phyloP scores from a whole-genome alignment of 1,284 basidiomycete species.

The Crucibulum parvulum region DNA sequence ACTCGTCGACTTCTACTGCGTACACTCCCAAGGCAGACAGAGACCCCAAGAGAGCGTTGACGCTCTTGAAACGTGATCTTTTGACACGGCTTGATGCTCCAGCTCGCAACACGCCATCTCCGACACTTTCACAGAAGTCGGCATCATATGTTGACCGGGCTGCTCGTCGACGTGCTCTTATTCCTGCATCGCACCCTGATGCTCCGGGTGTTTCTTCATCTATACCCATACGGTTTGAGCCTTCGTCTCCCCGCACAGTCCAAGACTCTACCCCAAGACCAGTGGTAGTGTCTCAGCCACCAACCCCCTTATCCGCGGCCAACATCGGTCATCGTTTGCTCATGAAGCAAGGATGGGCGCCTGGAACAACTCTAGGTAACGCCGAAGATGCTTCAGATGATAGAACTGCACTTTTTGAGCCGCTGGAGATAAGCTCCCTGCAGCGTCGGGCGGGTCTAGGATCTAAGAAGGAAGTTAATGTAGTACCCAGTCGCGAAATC shows the following conservation, averaged over 20 bases:
- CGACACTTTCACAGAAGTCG: slow-evolving; percentile 13
- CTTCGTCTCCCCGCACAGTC: slow-evolving; percentile 10
- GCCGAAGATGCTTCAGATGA: slow-evolving; percentile 28
- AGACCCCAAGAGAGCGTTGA: slow-evolving; percentile 67
- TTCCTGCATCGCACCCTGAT: slow-evolving; percentile 54
- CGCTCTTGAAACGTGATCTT: slow-evolving; percentile 64
- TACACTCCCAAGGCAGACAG: slow-evolving; percentile 26
- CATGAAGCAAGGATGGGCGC: slow-evolving; percentile 77
- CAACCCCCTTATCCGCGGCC: slow-evolving; percentile 53
- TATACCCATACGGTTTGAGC: slow-evolving; percentile 7
- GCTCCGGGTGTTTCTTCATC: slow-evolving; percentile 46
- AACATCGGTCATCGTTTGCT: slow-evolving; percentile 74
- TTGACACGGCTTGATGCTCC: slow-evolving; percentile 52
- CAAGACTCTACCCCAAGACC: slow-evolving; percentile 16
- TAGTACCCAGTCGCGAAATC: not conserved
- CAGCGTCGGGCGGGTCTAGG: slow-evolving; percentile 63
- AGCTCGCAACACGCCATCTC: slow-evolving; percentile 14
- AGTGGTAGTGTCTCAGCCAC: slow-evolving; percentile 40
- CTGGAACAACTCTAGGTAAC: slow-evolving; percentile 65
- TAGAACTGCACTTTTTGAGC: slow-evolving; percentile 56
- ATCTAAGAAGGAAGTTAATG: slow-evolving; percentile 23
- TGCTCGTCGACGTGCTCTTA: slow-evolving; percentile 66
- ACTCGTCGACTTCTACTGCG: slow-evolving; percentile 3
- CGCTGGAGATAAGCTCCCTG: slow-evolving; percentile 53
- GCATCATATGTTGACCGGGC: slow-evolving; percentile 69